A percentile compares a stretch with the other conserved stretches of the same genome.
phyloP scores from a whole-genome alignment of 306 rosid genomes.

The Begonia loranthoides region DNA sequence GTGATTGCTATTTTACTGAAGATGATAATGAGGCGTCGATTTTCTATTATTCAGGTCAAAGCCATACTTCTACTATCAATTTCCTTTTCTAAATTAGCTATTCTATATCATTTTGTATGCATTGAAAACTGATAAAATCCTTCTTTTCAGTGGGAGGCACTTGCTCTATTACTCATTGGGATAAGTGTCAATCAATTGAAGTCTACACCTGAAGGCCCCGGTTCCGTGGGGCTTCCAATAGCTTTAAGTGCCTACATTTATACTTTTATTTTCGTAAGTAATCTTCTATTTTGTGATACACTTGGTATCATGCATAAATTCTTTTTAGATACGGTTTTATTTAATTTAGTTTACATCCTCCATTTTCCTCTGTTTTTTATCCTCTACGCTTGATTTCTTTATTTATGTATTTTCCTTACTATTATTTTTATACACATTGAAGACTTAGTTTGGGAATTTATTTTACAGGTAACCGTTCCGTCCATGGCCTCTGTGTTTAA shows the following conservation, averaged over 20 bases:
- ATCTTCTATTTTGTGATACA: constrained; percentile 4
- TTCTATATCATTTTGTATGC: not conserved
- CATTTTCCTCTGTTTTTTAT: no score
- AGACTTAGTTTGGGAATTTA: constrained; percentile 12
- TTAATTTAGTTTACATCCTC: no score
- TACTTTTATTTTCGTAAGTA: constrained; percentile 78
- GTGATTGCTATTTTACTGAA: constrained; percentile 90
- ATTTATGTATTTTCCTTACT: no score
- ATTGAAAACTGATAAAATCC: constrained; percentile 1
- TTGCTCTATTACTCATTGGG: constrained; percentile 92
- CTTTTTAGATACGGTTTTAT: no score
- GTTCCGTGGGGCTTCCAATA: constrained; percentile 64
- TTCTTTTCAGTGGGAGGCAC: constrained; percentile 92
- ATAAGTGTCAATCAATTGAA: constrained; percentile 89
- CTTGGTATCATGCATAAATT: not conserved
- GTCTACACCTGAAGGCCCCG: constrained; percentile 67
- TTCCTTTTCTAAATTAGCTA: no score
- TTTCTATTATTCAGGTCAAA: constrained; percentile 90
- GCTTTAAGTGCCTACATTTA: constrained; percentile 68
- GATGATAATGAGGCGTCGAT: constrained; percentile 85
- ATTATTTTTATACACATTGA: no score
- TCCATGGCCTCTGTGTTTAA: constrained; percentile 95
- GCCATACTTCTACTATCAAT: not conserved
- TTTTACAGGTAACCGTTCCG: constrained; percentile 87
- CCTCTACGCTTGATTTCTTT: no score